These are phyloP conservation scores for Euptelea pleiosperma DNA, from an alignment of 164 flowering plant genomes.

Conservation along the genomic window DNA sequence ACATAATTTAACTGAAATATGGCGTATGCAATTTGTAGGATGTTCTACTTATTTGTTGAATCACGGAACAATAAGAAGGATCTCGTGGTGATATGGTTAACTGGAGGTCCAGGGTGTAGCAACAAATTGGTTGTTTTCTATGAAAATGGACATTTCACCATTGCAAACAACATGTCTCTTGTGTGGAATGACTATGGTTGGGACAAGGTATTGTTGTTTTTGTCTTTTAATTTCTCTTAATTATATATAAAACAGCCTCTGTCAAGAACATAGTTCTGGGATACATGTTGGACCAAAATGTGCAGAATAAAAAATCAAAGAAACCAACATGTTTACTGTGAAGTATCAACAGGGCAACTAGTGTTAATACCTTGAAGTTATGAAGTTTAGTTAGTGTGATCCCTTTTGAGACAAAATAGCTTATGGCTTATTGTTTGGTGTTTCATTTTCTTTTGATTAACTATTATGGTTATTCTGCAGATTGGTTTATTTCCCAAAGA, in stretches of 20 bases:
- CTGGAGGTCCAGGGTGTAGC: too few relatives aligned
- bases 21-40: too few relatives aligned
- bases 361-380: slow-evolving; percentile 3
- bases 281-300: slow-evolving; percentile 56
- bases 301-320: slow-evolving; percentile 95
- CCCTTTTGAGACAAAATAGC: neutral
- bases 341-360: slow-evolving; percentile 85
- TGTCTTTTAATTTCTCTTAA: too few relatives aligned
- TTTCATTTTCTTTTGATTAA: slow-evolving; percentile 24
- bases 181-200: too few relatives aligned
- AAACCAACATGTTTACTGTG: slow-evolving; percentile 89
- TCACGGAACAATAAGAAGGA: too few relatives aligned
- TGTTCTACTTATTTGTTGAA: too few relatives aligned
- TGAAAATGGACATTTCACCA: too few relatives aligned
- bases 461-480: slow-evolving; percentile 63
- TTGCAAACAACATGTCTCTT: too few relatives aligned
- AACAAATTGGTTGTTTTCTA: too few relatives aligned
- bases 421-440: neutral
- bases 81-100: too few relatives aligned
- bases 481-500: slow-evolving; percentile 79
- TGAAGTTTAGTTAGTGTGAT: neutral
- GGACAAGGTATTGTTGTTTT: too few relatives aligned
- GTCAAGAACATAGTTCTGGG: slow-evolving; percentile 51
- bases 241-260: slow-evolving; percentile 78
- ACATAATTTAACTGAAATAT: too few relatives aligned